A percentile compares a stretch with the other conserved stretches of the same genome.
phyloP scores from a whole-genome alignment of 768 basidiomycete genomes.

The Xanthoconium stramineum region DNA sequence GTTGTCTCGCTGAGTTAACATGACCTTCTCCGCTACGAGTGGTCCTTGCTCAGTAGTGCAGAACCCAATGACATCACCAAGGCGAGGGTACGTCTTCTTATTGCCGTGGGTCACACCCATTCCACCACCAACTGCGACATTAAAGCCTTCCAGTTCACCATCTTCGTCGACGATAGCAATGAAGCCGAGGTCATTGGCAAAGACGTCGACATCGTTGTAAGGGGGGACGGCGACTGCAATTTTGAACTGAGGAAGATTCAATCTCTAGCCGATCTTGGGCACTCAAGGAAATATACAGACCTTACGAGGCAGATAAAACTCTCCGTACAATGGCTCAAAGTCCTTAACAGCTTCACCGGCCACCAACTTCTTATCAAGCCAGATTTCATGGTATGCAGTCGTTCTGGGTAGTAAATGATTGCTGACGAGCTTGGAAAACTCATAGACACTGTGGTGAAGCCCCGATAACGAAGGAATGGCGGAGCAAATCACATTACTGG shows the following conservation, averaged over 20 bases:
- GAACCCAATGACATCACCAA: slow-evolving; percentile 88
- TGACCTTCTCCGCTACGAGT: slow-evolving; percentile 86
- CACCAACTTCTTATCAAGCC: slow-evolving; percentile 96
- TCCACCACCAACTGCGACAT: slow-evolving; percentile 91
- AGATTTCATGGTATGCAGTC: slow-evolving; percentile 96
- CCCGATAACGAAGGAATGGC: slow-evolving; percentile 88
- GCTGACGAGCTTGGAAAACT: slow-evolving; percentile 82
- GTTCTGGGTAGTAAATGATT: slow-evolving; percentile 86
- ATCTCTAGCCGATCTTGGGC: not conserved
- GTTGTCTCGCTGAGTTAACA: slow-evolving; percentile 92
- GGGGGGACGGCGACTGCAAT: slow-evolving; percentile 95
- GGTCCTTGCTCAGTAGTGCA: slow-evolving; percentile 84
- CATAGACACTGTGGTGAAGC: slow-evolving; percentile 77
- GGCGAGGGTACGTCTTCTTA: slow-evolving; percentile 97
- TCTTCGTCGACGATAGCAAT: slow-evolving; percentile 83
- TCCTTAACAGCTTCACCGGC: slow-evolving; percentile 93
- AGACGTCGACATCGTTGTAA: slow-evolving; percentile 94
- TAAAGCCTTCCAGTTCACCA: slow-evolving; percentile 86
- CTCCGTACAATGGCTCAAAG: slow-evolving; percentile 95
- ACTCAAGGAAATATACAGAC: slow-evolving; percentile 37
- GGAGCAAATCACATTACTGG: slow-evolving; percentile 86
- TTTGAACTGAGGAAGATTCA: slow-evolving; percentile 70
- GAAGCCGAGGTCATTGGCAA: slow-evolving; percentile 94
- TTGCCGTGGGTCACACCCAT: slow-evolving; percentile 99
- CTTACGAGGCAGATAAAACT: slow-evolving; percentile 95